Conservation (phyloP, 2,329 filamentous ascomycete genomes). For the Ceratocystis huliohia region DNA sequence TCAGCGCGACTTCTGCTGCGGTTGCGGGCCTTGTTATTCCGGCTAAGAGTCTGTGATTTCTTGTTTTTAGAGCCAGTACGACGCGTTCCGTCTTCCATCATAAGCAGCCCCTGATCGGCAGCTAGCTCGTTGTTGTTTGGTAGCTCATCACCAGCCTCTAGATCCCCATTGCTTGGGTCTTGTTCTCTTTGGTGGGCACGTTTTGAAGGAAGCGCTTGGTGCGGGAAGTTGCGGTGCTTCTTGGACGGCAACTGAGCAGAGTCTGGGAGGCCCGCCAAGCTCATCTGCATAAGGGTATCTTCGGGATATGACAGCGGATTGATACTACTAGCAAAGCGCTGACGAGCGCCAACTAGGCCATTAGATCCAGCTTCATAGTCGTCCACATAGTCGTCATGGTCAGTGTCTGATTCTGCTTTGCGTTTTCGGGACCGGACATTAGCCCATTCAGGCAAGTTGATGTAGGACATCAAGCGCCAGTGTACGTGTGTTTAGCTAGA, state of each 20-base stretch:
- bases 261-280: slow-evolving; percentile 36
- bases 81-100: not conserved
- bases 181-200: not conserved
- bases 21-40: slow-evolving; percentile 1
- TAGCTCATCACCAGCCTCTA: not conserved
- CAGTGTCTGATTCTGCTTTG: slow-evolving; percentile 2
- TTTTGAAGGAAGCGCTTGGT: slow-evolving; percentile 26
- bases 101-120: not conserved
- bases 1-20: not conserved
- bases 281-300: slow-evolving; percentile 36
- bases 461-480: slow-evolving; percentile 3
- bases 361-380: not conserved
- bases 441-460: slow-evolving; percentile 17
- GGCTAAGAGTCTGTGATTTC: not conserved
- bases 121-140: not conserved
- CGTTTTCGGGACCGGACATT: slow-evolving; percentile 15
- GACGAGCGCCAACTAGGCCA: slow-evolving; percentile 5
- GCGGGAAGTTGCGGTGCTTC: slow-evolving; percentile 34
- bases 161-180: not conserved
- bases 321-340: slow-evolving; percentile 26
- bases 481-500: not conserved
- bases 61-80: not conserved
- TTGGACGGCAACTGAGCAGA: slow-evolving; percentile 33
- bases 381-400: slow-evolving; percentile 7
- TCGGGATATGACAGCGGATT: slow-evolving; percentile 41